Evolutionary conservation across 495 filamentous ascomycete species (phyloP), one percentile per base, ranked within the genome.

Genomic region (Xylaria castorea): DNA sequence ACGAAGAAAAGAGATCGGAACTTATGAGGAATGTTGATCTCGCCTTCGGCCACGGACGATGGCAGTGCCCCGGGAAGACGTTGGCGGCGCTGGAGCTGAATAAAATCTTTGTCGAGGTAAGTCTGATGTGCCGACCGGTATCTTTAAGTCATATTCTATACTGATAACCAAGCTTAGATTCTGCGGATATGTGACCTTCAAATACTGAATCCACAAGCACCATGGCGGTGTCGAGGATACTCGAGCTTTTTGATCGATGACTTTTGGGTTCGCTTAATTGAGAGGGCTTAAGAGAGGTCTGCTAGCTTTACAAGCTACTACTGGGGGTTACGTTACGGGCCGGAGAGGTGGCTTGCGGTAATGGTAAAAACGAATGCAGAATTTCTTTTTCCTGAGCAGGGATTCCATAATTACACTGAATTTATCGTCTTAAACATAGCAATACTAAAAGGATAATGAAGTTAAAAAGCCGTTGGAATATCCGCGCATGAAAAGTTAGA

Each of bases 51-150:
- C 78, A 81, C 63, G 85, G 85, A 5, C 79, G 83, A 30, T 87
- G 79, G 74, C 73, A 70, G 34, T 88, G 85, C 57, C 74, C 83
- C 36, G 86, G 86, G 32, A 84, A 87, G 77, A 70, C 72, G 12
- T 73, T 87, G 42, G 84, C 84, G 1, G 77, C 78, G 40, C 12
- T 87, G 57, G 84, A 90, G 78, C 73, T 90, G 71, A 87, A 87
- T 64, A 92, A 91, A 80, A 74, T 85, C 3, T 81, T 89, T 62
- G 83, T 89, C 40, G 87, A 90, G 86, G 86, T 88, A 63, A n/a
- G 69, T 58, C 27, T 67, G 66, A 25, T 18, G 2, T 53, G 46
- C 20, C 32, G 34, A 7, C 11, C 46, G 14, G 5, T 12, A 22
- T 55, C 8, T 27, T 61, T 38, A 12, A 32, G 51, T 32, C 1